phyloP scores from a whole-genome alignment of 2,329 filamentous ascomycete genomes.

The Diaporthe sp. region DNA sequence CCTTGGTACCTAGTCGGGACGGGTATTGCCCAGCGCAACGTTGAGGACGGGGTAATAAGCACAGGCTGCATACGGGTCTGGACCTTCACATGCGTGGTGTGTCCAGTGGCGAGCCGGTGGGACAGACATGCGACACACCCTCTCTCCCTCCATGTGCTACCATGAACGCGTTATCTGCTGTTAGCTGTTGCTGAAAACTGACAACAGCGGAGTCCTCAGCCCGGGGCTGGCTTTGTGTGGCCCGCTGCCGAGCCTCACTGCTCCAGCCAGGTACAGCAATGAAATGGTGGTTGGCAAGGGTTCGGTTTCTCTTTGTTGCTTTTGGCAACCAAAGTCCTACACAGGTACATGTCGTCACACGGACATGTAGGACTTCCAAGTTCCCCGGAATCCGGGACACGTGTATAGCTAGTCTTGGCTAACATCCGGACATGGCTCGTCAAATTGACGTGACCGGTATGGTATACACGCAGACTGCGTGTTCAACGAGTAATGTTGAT shows the following conservation, averaged over 20 bases:
- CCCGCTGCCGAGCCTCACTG: conserved; percentile 26
- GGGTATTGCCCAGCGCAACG: conserved; percentile 24
- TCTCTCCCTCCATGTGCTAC: neutral
- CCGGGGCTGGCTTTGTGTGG: conserved; percentile 24
- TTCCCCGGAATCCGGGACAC: conserved; percentile 27
- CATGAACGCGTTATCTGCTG: conserved; percentile 9
- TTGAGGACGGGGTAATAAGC: conserved; percentile 29
- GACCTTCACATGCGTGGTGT: conserved; percentile 32
- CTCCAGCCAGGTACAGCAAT: neutral
- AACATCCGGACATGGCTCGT: conserved; percentile 16
- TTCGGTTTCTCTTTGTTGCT: conserved; percentile 27
- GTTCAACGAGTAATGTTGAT: conserved; percentile 9
- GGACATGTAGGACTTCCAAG: conserved; percentile 29
- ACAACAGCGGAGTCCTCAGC: neutral
- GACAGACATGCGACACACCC: conserved; percentile 16
- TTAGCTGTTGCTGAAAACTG: conserved; percentile 2
- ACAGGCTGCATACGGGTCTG: conserved; percentile 29
- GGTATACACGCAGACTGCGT: neutral
- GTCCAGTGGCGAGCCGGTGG: conserved; percentile 6
- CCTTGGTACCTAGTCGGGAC: conserved; percentile 17
- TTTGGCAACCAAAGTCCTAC: conserved; percentile 33
- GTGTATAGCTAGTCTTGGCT: conserved; percentile 30
- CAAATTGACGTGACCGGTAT: conserved; percentile 5
- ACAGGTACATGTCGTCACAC: conserved; percentile 24
- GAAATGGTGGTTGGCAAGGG: conserved; percentile 15